Base-by-base conservation (phyloP, 371 early-diverging fungal species). In the Mucor indicus region DNA sequence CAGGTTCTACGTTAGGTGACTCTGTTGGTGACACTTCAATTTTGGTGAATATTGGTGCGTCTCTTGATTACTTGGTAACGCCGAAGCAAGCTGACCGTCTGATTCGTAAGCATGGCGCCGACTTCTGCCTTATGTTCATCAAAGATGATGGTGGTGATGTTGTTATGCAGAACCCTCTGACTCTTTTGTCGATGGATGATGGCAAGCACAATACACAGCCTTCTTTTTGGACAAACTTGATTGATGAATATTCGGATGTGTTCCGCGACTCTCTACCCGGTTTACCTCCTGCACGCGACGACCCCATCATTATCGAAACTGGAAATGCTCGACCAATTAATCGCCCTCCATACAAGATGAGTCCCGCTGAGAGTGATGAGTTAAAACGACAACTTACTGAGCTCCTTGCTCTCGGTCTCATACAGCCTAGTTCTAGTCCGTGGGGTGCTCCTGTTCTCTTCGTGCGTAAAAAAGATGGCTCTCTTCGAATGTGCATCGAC, bases 381-480 rank as follows among this genome's bases (percentile, higher is more conserved):
- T 40, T 69, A 15, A 46, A 49, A n/a, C 38, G 47, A 12, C 69
- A 71, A 39, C 16, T 75, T 0, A 32, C 54, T 12, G 47, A 64
- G n/a, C 44, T 66, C 10, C 27, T 67, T 0, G 2, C 38, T 1
- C 15, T 50, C 3, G 59, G 56, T 0, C 30, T 58, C 5, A 58
- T 55, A 13, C 11, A 9, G 4, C 52, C 56, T 0, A 55, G 50
- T 7, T 22, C 52, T 0, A 77, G 77, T 0, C 75, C 81, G 0
- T 63, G 53, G 42, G 84, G 78, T 1, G 66, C 80, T 7, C 76
- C 77, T 9, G 49, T 69, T 1, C 32, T 77, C n/a, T 67, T 80
- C 41, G 65, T 68, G 0, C 47, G 51, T 10, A 27, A 41, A 15
- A 24, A 41, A 41, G 17, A 25, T 13, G 79, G 76, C 5, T 20